A percentile compares a stretch with the other conserved stretches of the same genome.
Evolutionary conservation across 768 basidiomycete genomes (phyloP).

Genomic region (Gyrodon lividus): DNA sequence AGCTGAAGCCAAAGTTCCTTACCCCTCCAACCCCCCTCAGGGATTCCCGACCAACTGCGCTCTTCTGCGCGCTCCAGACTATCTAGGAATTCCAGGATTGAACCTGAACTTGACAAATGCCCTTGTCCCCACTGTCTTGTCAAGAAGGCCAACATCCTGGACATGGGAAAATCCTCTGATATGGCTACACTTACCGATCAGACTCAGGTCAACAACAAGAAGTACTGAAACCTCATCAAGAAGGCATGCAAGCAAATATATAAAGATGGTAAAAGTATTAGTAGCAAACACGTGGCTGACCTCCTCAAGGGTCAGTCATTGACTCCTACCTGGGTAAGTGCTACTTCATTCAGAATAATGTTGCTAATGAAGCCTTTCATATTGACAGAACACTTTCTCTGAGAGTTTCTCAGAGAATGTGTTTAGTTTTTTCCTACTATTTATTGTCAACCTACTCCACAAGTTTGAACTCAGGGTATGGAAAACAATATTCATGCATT

Average conservation of each 20-base stretch:
- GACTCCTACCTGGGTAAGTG: slow-evolving; percentile 9
- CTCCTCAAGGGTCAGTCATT: slow-evolving; percentile 5
- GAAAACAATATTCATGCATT: slow-evolving; percentile 18
- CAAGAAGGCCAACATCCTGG: too few relatives aligned
- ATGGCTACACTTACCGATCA: too few relatives aligned
- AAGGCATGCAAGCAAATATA: not conserved
- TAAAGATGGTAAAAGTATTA: not conserved
- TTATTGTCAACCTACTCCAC: slow-evolving; percentile 19
- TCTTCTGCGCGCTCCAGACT: too few relatives aligned
- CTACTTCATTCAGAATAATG: too few relatives aligned
- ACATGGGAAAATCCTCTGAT: too few relatives aligned
- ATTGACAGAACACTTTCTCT: slow-evolving; percentile 37
- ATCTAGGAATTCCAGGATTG: too few relatives aligned
- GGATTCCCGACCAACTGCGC: too few relatives aligned
- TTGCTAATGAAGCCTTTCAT: not conserved
- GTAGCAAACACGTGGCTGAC: not conserved
- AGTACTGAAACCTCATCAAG: not conserved
- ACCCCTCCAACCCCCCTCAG: too few relatives aligned
- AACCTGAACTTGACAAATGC: too few relatives aligned
- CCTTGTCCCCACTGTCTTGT: too few relatives aligned
- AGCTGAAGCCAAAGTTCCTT: too few relatives aligned
- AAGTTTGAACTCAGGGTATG: slow-evolving; percentile 21
- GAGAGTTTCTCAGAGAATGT: slow-evolving; percentile 9
- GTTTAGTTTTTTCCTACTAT: slow-evolving; percentile 13
- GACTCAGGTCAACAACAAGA: not conserved